phyloP scores from a whole-genome alignment of 116 monocot genomes.

The Thalassia testudinum region DNA sequence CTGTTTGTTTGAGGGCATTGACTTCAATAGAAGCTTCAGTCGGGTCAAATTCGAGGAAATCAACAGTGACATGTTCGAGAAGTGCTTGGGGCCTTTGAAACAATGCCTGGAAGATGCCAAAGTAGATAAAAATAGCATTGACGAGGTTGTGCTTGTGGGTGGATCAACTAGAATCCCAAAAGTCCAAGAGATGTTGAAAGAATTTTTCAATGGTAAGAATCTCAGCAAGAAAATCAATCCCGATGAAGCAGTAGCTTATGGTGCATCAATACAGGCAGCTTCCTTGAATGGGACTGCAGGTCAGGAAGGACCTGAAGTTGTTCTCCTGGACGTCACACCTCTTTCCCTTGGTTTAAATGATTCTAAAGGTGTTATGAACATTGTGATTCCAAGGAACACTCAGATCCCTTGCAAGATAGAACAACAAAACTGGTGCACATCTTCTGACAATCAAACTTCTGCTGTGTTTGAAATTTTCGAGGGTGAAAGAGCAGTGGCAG shows the following conservation, averaged over 20 bases:
- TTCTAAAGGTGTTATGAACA: conserved; percentile 37
- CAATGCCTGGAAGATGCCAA: conserved; percentile 43
- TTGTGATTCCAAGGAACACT: conserved; percentile 42
- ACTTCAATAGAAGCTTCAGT: not conserved
- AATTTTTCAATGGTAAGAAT: conserved; percentile 56
- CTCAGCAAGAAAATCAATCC: conserved; percentile 60
- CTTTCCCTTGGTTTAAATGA: conserved; percentile 35
- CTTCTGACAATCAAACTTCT: conserved; percentile 36
- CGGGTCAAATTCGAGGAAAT: conserved; percentile 31
- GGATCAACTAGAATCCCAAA: conserved; percentile 42
- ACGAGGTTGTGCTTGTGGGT: conserved; percentile 47
- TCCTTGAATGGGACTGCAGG: conserved; percentile 38
- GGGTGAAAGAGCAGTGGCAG: conserved; percentile 30
- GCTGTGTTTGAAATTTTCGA: conserved; percentile 38
- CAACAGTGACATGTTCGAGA: conserved; percentile 37
- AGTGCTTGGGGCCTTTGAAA: conserved; percentile 37
- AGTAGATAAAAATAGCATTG: conserved; percentile 35
- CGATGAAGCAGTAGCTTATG: conserved; percentile 50
- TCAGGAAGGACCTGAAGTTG: conserved; percentile 34
- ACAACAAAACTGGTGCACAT: conserved; percentile 3
- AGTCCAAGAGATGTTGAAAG: conserved; percentile 43
- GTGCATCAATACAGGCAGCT: conserved; percentile 48
- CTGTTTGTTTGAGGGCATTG: not conserved
- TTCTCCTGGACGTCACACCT: conserved; percentile 44
- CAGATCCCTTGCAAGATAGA: conserved; percentile 22